Conservation (phyloP, 139 green algal genomes). For the Zygnema circumcarinatum region DNA sequence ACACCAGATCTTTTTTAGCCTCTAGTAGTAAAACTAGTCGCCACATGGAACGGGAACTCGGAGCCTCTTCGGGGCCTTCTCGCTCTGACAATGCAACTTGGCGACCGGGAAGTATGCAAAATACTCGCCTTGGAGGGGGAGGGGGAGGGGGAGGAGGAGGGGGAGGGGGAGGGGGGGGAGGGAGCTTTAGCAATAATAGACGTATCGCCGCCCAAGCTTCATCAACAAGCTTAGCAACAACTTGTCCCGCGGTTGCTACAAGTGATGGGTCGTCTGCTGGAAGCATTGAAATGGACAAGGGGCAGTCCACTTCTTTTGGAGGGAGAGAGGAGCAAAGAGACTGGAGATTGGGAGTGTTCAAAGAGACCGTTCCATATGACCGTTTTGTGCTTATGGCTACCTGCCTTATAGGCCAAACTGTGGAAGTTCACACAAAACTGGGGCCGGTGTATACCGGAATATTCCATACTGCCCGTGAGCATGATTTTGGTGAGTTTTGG, state of each 20-base stretch:
- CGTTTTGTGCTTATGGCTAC: slow-evolving; percentile 29
- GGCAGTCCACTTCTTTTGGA: not conserved
- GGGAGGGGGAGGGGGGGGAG: too few species aligned
- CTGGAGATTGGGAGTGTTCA: not conserved
- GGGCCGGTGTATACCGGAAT: slow-evolving; percentile 42
- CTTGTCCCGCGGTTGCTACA: not conserved
- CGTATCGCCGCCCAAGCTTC: not conserved
- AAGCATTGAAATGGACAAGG: not conserved
- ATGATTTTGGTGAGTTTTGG: slow-evolving; percentile 34
- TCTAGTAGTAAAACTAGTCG: not conserved
- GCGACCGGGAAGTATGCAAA: not conserved
- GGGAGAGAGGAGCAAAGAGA: not conserved
- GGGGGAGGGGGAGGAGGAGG: not conserved
- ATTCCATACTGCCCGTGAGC: slow-evolving; percentile 43
- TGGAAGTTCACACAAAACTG: slow-evolving; percentile 23
- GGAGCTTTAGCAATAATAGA: not conserved
- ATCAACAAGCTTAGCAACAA: not conserved
- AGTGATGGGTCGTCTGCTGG: not conserved
- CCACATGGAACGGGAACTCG: not conserved
- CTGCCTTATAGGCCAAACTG: slow-evolving; percentile 47
- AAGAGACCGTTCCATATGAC: not conserved
- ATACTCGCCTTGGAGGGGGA: not conserved
- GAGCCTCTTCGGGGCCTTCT: not conserved
- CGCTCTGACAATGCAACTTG: not conserved
- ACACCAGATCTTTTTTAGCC: not conserved